These are phyloP conservation scores for Globisporangium cederbergense DNA, from an alignment of 352 stramenopile species.

Conservation along the genomic window DNA sequence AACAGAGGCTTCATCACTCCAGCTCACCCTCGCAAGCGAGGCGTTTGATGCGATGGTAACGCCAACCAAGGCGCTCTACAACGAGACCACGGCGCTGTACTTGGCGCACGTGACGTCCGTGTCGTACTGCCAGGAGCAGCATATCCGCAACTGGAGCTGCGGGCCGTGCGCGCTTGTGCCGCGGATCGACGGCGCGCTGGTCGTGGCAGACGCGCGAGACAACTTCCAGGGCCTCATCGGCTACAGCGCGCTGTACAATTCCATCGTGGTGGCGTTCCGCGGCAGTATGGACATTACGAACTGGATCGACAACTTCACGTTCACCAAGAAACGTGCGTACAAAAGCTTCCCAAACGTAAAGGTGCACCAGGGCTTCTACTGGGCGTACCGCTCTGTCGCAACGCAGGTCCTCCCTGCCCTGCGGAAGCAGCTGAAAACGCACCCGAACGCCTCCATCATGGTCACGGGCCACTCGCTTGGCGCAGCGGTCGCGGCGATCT, in stretches of 20 bases:
- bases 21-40: neutral
- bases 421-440: slow-evolving; percentile 22
- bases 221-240: slow-evolving; percentile 81
- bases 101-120: slow-evolving; percentile 74
- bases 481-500: slow-evolving; percentile 66
- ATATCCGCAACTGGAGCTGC: slow-evolving; percentile 78
- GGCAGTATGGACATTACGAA: slow-evolving; percentile 82
- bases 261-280: slow-evolving; percentile 72
- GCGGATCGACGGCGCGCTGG: slow-evolving; percentile 37
- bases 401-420: slow-evolving; percentile 42
- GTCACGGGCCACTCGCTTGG: slow-evolving; percentile 77
- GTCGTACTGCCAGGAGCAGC: slow-evolving; percentile 62
- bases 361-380: slow-evolving; percentile 82
- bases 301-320: slow-evolving; percentile 85
- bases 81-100: slow-evolving; percentile 64
- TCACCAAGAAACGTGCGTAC: slow-evolving; percentile 73
- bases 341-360: slow-evolving; percentile 46
- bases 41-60: neutral
- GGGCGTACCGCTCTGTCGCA: slow-evolving; percentile 67
- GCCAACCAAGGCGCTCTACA: slow-evolving; percentile 28
- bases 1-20: neutral
- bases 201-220: slow-evolving; percentile 68
- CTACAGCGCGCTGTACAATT: slow-evolving; percentile 49
- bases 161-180: slow-evolving; percentile 60
- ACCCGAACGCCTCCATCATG: slow-evolving; percentile 49